These are phyloP conservation scores for Aspergillus sp. DNA, from an alignment of 2,329 filamentous ascomycete genomes.

Conservation along the genomic window DNA sequence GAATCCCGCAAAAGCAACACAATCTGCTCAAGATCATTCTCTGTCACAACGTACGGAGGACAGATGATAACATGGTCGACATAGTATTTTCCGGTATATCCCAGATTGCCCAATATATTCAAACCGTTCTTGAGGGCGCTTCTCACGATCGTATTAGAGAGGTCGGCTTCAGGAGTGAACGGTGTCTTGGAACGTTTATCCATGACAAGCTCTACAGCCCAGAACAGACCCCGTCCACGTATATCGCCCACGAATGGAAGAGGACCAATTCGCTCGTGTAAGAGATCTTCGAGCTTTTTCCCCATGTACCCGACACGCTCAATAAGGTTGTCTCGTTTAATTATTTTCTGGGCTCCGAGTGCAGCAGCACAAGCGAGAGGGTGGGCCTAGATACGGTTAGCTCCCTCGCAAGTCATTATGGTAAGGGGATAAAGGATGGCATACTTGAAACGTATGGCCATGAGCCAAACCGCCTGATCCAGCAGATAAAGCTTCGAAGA, in stretches of 20 bases:
- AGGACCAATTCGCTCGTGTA: background rate
- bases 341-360: no score
- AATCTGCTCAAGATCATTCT: background rate
- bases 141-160: background rate
- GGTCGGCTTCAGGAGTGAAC: background rate
- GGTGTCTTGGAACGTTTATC: background rate
- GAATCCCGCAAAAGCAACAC: background rate
- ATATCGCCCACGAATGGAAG: slow-evolving; percentile 14
- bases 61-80: background rate
- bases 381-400: no score
- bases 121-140: background rate
- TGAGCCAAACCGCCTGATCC: no score
- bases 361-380: no score
- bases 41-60: background rate
- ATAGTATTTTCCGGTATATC: background rate
- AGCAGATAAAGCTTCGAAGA: no score
- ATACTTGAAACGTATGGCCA: no score
- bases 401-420: no score
- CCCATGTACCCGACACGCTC: no score
- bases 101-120: background rate
- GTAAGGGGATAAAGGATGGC: no score
- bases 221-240: background rate
- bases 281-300: no score
- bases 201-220: background rate
- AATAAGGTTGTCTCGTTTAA: no score